Conservation (phyloP, 805 yeast species). For the Yarrowia sp. region DNA sequence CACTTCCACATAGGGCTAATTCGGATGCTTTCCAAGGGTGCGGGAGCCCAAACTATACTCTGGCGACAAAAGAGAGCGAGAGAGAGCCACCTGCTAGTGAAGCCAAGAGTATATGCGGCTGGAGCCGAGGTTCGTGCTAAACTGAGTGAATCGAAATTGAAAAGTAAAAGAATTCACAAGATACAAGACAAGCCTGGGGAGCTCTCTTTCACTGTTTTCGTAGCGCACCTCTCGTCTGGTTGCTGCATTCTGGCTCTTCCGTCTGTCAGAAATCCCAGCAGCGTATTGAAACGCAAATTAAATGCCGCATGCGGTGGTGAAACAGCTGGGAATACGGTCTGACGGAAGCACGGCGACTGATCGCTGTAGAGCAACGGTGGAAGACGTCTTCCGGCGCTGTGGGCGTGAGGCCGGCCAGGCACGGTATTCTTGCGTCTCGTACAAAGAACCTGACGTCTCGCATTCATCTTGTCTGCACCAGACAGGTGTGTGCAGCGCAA, state of each 20-base stretch:
- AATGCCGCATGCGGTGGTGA: slow-evolving; percentile 38
- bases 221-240: too few species aligned
- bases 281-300: slow-evolving; percentile 29
- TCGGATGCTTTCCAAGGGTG: slow-evolving; percentile 23
- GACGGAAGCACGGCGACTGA: slow-evolving; percentile 17
- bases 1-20: slow-evolving; percentile 12
- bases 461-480: too few species aligned
- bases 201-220: too few species aligned
- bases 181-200: too few species aligned
- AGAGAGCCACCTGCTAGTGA: not conserved
- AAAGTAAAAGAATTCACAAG: too few species aligned
- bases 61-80: too few species aligned
- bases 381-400: too few species aligned
- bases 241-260: too few species aligned
- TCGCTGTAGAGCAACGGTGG: too few species aligned
- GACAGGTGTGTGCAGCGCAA: not conserved
- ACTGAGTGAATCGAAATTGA: not conserved
- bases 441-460: too few species aligned
- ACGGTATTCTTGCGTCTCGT: too few species aligned
- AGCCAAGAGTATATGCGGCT: slow-evolving; percentile 2
- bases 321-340: slow-evolving; percentile 25
- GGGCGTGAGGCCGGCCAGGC: too few species aligned
- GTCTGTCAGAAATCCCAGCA: not conserved
- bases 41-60: slow-evolving; percentile 15
- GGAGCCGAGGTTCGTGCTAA: slow-evolving; percentile 28